Base-by-base conservation (phyloP, 306 rosid species). In the Echinosophora koreensis region DNA sequence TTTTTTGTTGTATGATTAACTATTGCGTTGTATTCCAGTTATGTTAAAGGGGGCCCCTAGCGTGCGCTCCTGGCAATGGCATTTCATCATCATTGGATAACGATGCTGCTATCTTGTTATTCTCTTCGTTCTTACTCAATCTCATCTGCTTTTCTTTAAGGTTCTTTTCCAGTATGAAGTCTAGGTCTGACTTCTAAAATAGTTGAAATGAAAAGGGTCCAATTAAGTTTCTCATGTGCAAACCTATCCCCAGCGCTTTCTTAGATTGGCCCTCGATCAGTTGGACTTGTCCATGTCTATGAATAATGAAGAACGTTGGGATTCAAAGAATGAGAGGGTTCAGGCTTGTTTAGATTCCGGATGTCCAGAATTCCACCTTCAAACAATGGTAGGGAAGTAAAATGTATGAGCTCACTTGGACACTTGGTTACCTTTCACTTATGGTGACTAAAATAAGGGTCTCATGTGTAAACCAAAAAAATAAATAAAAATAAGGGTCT, bases 1-100 rank as follows among this genome's bases (percentile, higher is more conserved):
- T 30, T 34, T 41, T 41, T 73, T 34, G 38, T 56, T 65, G 64
- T 44, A 8, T 49, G 30, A 54, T 52, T 13, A 50, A 14, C 34
- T 49, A 50, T 73, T 42, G 56, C 37, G 2, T 46, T 74, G 84
- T 37, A 46, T 50, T 73, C 59, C 76, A 62, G 65, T 74, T 41
- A 76, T 80, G 65, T 54, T 51, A 50, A 67, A 58, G 68, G 16
- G n/a, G 55, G 9, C 61, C 64, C 30, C 34, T 7, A 66, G 63
- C 50, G 28, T 74, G 69, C 42, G 32, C 30, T 49, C 55, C 44
- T 49, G 42, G 65, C 42, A 80, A 50, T 58, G 34, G 59, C 42
- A 80, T 58, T 58, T 66, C 37, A 46, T 71, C 47, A 16, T 49
- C 47, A 16, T 49, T 65, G 34, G 71, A 47, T n/a, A 3, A 41